A percentile compares a stretch with the other conserved stretches of the same genome.
phyloP scores from a whole-genome alignment of 768 basidiomycete genomes.

The button mushroom (Agaricus bisporus) region DNA sequence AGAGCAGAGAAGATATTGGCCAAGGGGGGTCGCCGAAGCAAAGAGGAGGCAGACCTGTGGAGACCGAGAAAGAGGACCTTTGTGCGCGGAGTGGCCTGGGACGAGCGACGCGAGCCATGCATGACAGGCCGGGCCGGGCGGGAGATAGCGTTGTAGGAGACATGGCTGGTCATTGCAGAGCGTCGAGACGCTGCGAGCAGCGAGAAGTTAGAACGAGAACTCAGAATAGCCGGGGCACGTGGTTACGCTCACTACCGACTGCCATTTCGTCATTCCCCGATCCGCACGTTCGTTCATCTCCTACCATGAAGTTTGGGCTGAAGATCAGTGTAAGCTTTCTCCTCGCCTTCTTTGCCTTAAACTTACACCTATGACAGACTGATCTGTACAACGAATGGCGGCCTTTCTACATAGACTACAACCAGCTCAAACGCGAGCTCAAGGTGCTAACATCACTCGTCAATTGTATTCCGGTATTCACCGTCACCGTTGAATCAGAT shows the following conservation, averaged over 20 bases:
- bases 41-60: constrained; percentile 41
- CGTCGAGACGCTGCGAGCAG: not conserved
- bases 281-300: constrained; percentile 23
- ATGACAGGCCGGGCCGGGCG: constrained; percentile 19
- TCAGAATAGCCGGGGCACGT: constrained; percentile 10
- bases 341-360: not conserved
- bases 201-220: no score
- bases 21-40: not conserved
- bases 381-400: constrained; percentile 90
- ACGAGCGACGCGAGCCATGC: constrained; percentile 22
- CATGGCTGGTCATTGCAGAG: constrained; percentile 15
- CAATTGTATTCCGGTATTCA: constrained; percentile 6
- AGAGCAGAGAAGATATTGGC: constrained; percentile 8
- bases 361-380: constrained; percentile 36
- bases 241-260: not conserved
- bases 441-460: constrained; percentile 44
- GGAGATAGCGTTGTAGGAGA: constrained; percentile 27
- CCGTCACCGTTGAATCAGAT: constrained; percentile 18
- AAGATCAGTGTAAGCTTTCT: constrained; percentile 53
- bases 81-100: constrained; percentile 37
- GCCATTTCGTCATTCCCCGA: constrained; percentile 4
- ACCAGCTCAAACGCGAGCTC: constrained; percentile 81
- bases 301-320: constrained; percentile 72
- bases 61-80: constrained; percentile 72
- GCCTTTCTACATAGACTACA: constrained; percentile 87